Conservation (phyloP, 2,329 filamentous ascomycete species). For the Stagonosporopsis cucurbitacearum region DNA sequence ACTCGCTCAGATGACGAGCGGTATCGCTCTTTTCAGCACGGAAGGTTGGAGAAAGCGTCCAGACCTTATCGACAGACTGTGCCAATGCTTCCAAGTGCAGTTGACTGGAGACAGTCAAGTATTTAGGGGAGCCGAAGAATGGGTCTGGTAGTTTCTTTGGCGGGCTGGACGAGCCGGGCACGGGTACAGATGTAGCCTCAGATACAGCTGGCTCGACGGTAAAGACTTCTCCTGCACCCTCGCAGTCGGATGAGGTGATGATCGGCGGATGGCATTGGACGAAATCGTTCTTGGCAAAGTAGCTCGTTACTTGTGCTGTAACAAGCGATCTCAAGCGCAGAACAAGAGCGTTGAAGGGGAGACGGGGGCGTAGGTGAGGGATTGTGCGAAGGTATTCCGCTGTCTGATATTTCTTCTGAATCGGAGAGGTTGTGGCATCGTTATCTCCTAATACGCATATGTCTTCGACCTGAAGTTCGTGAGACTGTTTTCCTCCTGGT, state of each 20-base stretch:
- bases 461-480: constrained; percentile 78
- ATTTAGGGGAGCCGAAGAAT: constrained; percentile 90
- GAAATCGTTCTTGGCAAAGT: constrained; percentile 75
- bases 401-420: constrained; percentile 96
- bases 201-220: constrained; percentile 57
- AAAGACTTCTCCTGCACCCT: constrained; percentile 95
- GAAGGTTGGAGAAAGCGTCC: constrained; percentile 93
- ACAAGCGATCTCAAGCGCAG: constrained; percentile 83
- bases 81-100: constrained; percentile 92
- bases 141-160: constrained; percentile 41
- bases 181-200: background rate
- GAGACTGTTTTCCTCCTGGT: constrained; percentile 70
- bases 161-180: constrained; percentile 38
- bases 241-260: constrained; percentile 95
- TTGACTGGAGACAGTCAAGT: constrained; percentile 93
- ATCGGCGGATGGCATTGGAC: constrained; percentile 90
- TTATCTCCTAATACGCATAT: constrained; percentile 77
- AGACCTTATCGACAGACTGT: constrained; percentile 87
- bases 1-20: constrained; percentile 91
- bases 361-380: constrained; percentile 83
- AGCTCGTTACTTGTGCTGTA: constrained; percentile 73
- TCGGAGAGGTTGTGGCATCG: constrained; percentile 83
- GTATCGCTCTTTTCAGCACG: constrained; percentile 86
- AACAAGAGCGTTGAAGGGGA: constrained; percentile 79
- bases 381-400: constrained; percentile 86